A percentile compares a stretch with the other conserved stretches of the same genome.
These are phyloP conservation scores for Vitrella brassicaformis DNA, from an alignment of 73 alveolate species.

Conservation along the genomic window DNA sequence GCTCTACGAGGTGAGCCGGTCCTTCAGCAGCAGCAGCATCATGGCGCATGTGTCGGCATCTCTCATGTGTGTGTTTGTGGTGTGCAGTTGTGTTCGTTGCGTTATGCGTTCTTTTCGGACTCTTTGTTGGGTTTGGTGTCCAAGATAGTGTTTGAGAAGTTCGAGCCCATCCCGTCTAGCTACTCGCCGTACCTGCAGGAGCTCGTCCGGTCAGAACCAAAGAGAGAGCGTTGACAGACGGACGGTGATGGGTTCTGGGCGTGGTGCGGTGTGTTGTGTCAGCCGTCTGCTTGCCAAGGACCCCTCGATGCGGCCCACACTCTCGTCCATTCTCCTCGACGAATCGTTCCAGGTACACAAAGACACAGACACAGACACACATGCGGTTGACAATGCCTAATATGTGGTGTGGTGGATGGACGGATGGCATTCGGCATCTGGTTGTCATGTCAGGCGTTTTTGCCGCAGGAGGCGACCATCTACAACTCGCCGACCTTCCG, in stretches of 20 bases:
- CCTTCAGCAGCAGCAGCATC: not conserved
- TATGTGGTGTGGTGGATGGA: too few relatives aligned
- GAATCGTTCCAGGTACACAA: not conserved
- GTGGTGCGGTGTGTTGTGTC: not conserved
- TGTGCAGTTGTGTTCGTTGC: conserved; percentile 38
- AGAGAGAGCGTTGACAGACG: conserved; percentile 14
- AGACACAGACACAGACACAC: not conserved
- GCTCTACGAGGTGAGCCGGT: conserved; percentile 63
- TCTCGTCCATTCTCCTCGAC: not conserved
- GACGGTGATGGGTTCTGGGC: not conserved
- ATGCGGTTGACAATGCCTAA: too few relatives aligned
- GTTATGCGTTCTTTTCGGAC: conserved; percentile 79
- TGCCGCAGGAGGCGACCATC: not conserved
- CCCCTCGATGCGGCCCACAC: not conserved
- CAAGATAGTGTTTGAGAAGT: conserved; percentile 51
- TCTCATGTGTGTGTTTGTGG: not conserved
- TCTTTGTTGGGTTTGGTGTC: conserved; percentile 57
- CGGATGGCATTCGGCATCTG: not conserved
- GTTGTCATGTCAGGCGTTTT: not conserved
- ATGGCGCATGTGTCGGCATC: not conserved
- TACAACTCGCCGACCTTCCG: not conserved
- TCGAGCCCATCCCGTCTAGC: conserved; percentile 56
- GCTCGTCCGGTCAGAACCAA: conserved; percentile 38
- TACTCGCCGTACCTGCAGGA: conserved; percentile 50
- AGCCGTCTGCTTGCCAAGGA: conserved; percentile 3